These are phyloP conservation scores for Verticillium dahliae DNA, from an alignment of 2,329 filamentous ascomycete species.

Conservation along the genomic window DNA sequence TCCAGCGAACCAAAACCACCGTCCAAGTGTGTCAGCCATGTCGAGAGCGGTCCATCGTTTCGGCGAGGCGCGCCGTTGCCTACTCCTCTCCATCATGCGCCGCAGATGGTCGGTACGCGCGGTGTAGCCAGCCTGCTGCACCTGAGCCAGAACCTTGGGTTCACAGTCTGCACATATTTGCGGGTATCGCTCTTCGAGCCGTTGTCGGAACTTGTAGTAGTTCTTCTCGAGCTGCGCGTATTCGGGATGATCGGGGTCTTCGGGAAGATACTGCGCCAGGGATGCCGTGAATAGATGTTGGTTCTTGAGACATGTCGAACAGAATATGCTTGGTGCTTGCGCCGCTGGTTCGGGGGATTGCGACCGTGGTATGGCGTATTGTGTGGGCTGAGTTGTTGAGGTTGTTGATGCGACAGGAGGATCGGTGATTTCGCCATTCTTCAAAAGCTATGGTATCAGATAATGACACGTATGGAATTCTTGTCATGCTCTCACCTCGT, in stretches of 20 bases:
- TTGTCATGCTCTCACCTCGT: conserved; percentile 55
- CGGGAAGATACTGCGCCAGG: conserved; percentile 72
- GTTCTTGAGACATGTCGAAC: conserved; percentile 78
- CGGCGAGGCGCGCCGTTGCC: conserved; percentile 34
- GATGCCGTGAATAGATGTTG: conserved; percentile 73
- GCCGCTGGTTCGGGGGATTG: conserved; percentile 24
- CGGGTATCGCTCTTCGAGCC: conserved; percentile 78
- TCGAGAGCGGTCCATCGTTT: conserved; percentile 34
- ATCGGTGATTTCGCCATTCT: conserved; percentile 87
- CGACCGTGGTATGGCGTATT: conserved; percentile 40
- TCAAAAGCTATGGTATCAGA: conserved; percentile 1
- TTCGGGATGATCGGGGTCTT: conserved; percentile 57
- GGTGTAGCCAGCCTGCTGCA: conserved; percentile 68
- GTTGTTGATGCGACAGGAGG: conserved; percentile 61
- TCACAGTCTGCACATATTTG: conserved; percentile 81
- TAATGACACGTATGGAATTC: background rate
- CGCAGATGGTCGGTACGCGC: conserved; percentile 78
- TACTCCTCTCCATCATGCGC: conserved; percentile 64
- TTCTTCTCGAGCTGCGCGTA: conserved; percentile 62
- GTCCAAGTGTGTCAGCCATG: conserved; percentile 32
- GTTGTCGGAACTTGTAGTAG: conserved; percentile 62
- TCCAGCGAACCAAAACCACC: conserved; percentile 41
- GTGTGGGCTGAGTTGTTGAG: conserved; percentile 31
- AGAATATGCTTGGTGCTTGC: conserved; percentile 45
- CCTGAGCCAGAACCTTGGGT: conserved; percentile 61